Evolutionary conservation across 176 grass and related monocot genomes (phyloP).

Genomic region (Cenchrus purpureus): DNA sequence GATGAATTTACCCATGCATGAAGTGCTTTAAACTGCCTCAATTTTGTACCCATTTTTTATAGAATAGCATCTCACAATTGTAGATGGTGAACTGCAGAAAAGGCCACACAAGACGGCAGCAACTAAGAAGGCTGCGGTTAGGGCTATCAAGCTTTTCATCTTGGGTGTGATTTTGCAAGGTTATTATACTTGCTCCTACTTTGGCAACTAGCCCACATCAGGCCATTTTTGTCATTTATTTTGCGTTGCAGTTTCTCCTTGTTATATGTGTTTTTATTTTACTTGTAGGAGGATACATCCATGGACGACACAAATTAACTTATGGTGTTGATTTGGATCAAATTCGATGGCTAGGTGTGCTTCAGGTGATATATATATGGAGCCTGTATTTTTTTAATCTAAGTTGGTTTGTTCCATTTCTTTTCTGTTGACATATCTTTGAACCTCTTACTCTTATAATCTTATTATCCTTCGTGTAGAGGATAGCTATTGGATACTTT

Average conservation of each 20-base stretch:
- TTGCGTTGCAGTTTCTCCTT: not conserved
- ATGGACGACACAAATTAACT: slow-evolving; percentile 76
- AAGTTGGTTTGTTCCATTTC: slow-evolving; percentile 11
- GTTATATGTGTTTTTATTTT: slow-evolving; percentile 10
- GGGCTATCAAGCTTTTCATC: slow-evolving; percentile 85
- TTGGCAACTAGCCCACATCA: slow-evolving; percentile 15
- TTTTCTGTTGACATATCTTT: slow-evolving; percentile 31
- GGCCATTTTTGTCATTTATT: slow-evolving; percentile 14
- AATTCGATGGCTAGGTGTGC: slow-evolving; percentile 82
- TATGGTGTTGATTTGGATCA: slow-evolving; percentile 85
- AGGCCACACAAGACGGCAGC: slow-evolving; percentile 67
- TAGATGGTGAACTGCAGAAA: slow-evolving; percentile 63
- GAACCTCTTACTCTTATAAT: slow-evolving; percentile 7
- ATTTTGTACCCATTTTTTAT: not conserved
- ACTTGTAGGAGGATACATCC: slow-evolving; percentile 86
- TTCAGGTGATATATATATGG: slow-evolving; percentile 61
- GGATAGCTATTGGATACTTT: slow-evolving; percentile 94
- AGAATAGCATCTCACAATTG: slow-evolving; percentile 37
- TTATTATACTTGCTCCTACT: slow-evolving; percentile 54
- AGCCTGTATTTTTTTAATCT: slow-evolving; percentile 28
- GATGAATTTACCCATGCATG: no score
- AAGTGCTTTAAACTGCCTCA: no score
- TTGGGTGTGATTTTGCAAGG: slow-evolving; percentile 93
- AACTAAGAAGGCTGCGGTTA: slow-evolving; percentile 73
- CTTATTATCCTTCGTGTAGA: slow-evolving; percentile 62